Evolutionary conservation across 2,329 filamentous ascomycete species (phyloP).

Genomic region (Aspergillus sp.): DNA sequence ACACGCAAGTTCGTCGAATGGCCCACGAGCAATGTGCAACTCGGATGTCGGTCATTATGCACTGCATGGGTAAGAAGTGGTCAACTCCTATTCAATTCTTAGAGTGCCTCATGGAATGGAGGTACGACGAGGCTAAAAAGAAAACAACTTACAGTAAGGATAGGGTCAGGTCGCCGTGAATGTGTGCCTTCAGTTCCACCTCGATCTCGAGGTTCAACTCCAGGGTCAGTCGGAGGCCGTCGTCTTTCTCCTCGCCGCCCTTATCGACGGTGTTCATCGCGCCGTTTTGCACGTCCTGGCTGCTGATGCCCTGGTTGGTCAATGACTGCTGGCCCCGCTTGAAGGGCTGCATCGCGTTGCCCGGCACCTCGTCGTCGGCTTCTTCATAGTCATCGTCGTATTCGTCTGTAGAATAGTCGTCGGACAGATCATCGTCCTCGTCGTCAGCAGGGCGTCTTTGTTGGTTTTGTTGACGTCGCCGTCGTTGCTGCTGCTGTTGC

Average conservation of each 20-base stretch:
- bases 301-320: conserved; percentile 17
- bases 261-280: conserved; percentile 25
- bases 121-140: conserved; percentile 1
- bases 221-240: conserved; percentile 55
- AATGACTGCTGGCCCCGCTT: conserved; percentile 15
- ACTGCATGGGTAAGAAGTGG: background rate
- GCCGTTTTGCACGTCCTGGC: conserved; percentile 17
- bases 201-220: conserved; percentile 64
- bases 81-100: background rate
- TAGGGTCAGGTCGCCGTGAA: conserved; percentile 63
- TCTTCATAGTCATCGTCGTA: conserved; percentile 32
- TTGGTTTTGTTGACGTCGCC: conserved; percentile 21
- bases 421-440: conserved; percentile 32
- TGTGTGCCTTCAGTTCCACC: conserved; percentile 64
- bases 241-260: conserved; percentile 31
- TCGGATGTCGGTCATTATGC: background rate
- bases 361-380: conserved; percentile 31
- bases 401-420: conserved; percentile 30
- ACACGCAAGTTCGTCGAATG: background rate
- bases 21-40: background rate
- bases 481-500: conserved; percentile 11
- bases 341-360: conserved; percentile 28
- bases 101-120: background rate
- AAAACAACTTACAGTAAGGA: conserved; percentile 44
- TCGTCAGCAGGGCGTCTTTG: conserved; percentile 26